Evolutionary conservation across 352 stramenopile species (phyloP), one percentile per base, ranked within the genome.

Genomic region (Pilasporangium apinafurcum): DNA sequence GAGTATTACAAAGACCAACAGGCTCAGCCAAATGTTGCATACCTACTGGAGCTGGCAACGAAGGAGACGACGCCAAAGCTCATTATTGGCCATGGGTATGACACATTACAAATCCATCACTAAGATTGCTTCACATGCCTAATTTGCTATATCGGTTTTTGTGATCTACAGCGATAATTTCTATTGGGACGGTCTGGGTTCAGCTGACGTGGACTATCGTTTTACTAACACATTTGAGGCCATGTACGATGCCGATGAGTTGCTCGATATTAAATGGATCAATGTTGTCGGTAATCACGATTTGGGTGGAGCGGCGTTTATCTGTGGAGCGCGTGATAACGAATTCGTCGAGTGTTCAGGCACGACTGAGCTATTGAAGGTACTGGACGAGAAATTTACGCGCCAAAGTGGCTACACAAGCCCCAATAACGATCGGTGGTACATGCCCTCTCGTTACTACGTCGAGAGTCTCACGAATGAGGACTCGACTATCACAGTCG

Each of bases 1-100:
- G 65, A 74, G 50, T 88, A 85, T 54, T 80, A 83, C 48, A 83
- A 85, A 18, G 76, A 89, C 48, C 73, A 80, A 17, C 70, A 86
- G 37, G 73, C 77, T 12, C 77, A 89, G 44, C 33, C 56, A 24
- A 83, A 83, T 37, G 68, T 89, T 0, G 77, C 73, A 18, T 48
- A 83, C 27, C 41, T 89, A 41, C 48, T 89, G 40, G 37, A 55
- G 1, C 50, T 83, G n/a, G 86, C 77, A n/a, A 67, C 77, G 9
- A 64, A 63, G 24, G 66, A 68, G 22, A 48, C 86, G 31, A 68
- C 77, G 26, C 77, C 77, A 5, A 79, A 81, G 40, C 66, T 71
- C 21, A 71, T 83, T 31, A 63, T 83, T 13, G 47, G 73, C 0
- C 67, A 86, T 35, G 68, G 72, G 65, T 82, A 63, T 26, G n/a